Conservation (phyloP, 2,329 filamentous ascomycete genomes). For the Venturia oleaginea region DNA sequence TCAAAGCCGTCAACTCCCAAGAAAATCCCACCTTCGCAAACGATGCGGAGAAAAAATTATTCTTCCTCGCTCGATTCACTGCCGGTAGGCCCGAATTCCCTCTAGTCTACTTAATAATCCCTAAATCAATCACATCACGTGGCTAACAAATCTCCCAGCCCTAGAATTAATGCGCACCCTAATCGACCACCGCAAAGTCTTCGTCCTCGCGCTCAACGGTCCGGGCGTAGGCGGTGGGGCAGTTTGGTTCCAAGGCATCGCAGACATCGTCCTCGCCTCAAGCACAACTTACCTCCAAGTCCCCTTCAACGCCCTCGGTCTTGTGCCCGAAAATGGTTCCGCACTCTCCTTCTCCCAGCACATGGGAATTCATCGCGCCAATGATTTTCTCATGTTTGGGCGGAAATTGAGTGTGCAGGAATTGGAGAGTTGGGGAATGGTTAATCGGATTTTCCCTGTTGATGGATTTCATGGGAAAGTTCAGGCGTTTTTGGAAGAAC, state of each 20-base stretch:
- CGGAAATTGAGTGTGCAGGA: constrained; percentile 36
- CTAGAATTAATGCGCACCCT: constrained; percentile 35
- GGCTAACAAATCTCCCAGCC: constrained; percentile 13
- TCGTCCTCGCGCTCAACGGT: constrained; percentile 43
- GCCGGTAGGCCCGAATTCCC: constrained; percentile 21
- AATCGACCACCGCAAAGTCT: constrained; percentile 43
- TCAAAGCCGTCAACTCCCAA: constrained; percentile 23
- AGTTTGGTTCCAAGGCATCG: constrained; percentile 42
- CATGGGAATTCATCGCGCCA: constrained; percentile 42
- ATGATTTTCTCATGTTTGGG: constrained; percentile 46
- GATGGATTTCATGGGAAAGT: constrained; percentile 36
- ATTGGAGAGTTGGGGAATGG: constrained; percentile 34
- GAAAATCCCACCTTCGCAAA: constrained; percentile 16
- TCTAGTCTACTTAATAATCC: too few species aligned
- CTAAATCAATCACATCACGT: not conserved
- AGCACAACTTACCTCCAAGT: constrained; percentile 38
- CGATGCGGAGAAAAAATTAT: constrained; percentile 27
- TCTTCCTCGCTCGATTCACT: constrained; percentile 21
- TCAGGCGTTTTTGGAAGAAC: constrained; percentile 32
- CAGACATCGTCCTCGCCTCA: constrained; percentile 40
- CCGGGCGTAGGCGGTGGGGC: constrained; percentile 42
- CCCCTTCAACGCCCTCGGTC: constrained; percentile 38
- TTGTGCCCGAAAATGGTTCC: constrained; percentile 42
- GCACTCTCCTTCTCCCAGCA: constrained; percentile 37
- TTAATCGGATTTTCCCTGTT: constrained; percentile 37